Base-by-base conservation (phyloP, 768 basidiomycete species). In the Boletus pseudo-olivaceus region DNA sequence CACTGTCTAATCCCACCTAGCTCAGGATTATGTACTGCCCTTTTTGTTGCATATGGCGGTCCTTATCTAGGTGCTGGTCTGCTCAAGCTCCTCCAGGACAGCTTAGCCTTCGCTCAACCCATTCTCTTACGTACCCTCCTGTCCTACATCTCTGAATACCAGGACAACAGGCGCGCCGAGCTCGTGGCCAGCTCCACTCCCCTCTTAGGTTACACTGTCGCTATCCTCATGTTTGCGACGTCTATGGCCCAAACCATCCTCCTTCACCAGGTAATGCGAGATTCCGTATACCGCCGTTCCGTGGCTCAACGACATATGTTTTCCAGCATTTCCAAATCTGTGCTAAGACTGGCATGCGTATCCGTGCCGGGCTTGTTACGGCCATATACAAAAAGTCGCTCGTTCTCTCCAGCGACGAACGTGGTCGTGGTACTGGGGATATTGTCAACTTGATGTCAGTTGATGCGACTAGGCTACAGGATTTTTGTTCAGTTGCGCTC, bases 361-460 rank as follows among this genome's bases (percentile, higher is more conserved):
- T 97, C 42, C 85, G 93, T 27, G 88, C 91, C 0, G 95, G 94
- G 0, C 80, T 98, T 20, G 83, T 98, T 12, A 85, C 85, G 1
- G 81, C 78, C 4, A 92, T 97, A 47, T 98, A 96, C 74, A 74
- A 83, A 47, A 97, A 98, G 67, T 81, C 93, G 0, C 76, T 98
- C 19, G 79, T 91, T 4, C 80, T 98, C 8, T 91, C 90, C 2
- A 93, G 88, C 62, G 89, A 93, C 54, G 93, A 92, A 63, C 83
- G 88, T 5, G 79, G 81, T 10, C 83, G 91, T 39, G 81, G 90
- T 0, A 84, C 90, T 0, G 95, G 96, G 1, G 94, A 97, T 66
- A 94, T 97, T 33, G 93, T 97, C 58, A 98, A 97, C 66, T 72
- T 96, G 32, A 94, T 95, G 87, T 88, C 87, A 8, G 93, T 96